Base-by-base conservation (phyloP, 225 moss, liverwort and hornwort genomes). In the Sphagnum contortum region DNA sequence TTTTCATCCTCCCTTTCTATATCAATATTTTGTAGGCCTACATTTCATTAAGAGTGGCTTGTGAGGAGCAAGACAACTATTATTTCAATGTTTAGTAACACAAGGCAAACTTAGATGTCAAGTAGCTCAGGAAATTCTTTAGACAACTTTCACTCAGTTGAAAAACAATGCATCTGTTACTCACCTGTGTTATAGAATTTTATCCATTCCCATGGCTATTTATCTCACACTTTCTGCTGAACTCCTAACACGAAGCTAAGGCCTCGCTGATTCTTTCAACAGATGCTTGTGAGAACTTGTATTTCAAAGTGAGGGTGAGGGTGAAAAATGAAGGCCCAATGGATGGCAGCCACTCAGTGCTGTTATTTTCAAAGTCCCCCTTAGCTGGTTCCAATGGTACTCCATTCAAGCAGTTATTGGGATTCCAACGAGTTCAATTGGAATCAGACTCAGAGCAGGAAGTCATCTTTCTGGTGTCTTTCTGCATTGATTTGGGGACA, bases 361-460 rank as follows among this genome's bases (percentile, higher is more conserved):
- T 92, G 2, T 69, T 95, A 2, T 95, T 81, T 64, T 62, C 72
- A 3, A 75, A 72, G 12, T 65, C 82, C 11, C 88, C 94, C 9
- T 57, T 48, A 0, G 76, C 76, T 8, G 88, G 87, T 12, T 48
- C 70, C 6, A 65, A 55, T 51, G 90, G 89, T 4, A 45, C 56
- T 44, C 77, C 90, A 3, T n/a, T 87, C 64, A 88, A 77, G 70
- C 85, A 92, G 66, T 77, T 96, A 9, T 73, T 90, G 62, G 81
- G 68, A 49, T 96, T 92, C 50, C 77, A 88, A 66, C 76, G 84
- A 5, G 80, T 92, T 55, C 72, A 69, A 63, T 12, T 90, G 65
- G 73, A 74, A 14, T 44, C 73, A 0, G 75, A 70, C 12, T 14
- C 61, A 12, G 72, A 72, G 44, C 52, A 57, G 51, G 73, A 77